phyloP scores from a whole-genome alignment of 176 grass and related monocot species.

The Aegilops longissima region DNA sequence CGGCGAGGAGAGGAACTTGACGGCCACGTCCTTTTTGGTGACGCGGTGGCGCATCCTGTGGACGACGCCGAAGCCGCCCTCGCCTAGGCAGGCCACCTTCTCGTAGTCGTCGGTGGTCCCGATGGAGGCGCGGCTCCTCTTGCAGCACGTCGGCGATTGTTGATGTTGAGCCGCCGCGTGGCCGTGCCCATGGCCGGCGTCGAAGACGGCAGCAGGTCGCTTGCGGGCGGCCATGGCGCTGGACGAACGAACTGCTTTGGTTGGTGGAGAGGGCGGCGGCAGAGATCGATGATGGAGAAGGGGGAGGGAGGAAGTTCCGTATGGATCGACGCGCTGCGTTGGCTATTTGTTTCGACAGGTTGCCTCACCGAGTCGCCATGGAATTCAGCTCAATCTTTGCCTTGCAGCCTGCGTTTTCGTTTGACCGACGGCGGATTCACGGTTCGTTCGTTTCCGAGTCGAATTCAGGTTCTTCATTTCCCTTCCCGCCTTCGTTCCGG shows the following conservation, averaged over 20 bases:
- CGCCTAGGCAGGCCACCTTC: neutral
- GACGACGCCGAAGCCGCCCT: conserved; percentile 1
- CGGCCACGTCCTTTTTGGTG: neutral
- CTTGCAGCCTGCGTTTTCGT: too few species aligned
- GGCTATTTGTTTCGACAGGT: too few species aligned
- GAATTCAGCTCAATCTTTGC: too few species aligned
- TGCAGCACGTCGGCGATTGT: neutral
- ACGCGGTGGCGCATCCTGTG: neutral
- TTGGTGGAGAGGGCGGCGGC: neutral
- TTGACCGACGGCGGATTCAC: too few species aligned
- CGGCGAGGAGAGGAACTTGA: neutral
- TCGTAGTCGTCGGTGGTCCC: neutral
- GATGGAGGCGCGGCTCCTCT: conserved; percentile 9
- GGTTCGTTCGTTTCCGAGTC: too few species aligned
- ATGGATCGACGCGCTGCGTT: too few species aligned
- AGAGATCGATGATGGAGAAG: too few species aligned
- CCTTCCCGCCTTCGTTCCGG: too few species aligned
- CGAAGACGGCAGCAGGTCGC: conserved; percentile 21
- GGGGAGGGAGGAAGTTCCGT: too few species aligned
- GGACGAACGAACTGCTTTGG: neutral
- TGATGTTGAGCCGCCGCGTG: neutral
- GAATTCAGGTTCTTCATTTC: too few species aligned
- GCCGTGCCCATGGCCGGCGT: neutral
- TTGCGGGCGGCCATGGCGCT: neutral
- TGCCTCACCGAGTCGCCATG: too few species aligned